Percentiles rank a stretch among this genome's conserved stretches.
Conservation (phyloP, 345 rosid species). For the Citrus mangshanensis region DNA sequence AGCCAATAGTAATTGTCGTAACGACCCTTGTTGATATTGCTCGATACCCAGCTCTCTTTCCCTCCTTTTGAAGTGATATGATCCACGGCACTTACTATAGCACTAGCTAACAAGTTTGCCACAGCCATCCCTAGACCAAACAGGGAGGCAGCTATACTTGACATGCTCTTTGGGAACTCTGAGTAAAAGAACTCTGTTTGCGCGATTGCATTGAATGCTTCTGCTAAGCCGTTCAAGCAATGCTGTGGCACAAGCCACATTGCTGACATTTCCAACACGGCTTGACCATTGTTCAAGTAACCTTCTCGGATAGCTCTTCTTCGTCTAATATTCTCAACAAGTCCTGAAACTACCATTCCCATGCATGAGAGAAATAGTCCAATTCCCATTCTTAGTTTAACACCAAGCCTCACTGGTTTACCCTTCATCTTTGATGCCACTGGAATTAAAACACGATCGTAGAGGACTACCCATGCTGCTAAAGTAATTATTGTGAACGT, state of each 20-base stretch:
- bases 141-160: constrained; percentile 62
- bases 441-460: constrained; percentile 69
- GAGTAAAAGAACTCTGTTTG: constrained; percentile 76
- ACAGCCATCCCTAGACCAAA: constrained; percentile 63
- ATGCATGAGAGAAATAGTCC: constrained; percentile 54
- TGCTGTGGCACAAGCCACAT: constrained; percentile 77
- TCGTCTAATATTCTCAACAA: constrained; percentile 55
- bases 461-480: constrained; percentile 56
- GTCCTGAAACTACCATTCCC: constrained; percentile 63
- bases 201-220: constrained; percentile 66
- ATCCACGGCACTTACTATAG: constrained; percentile 39
- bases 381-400: constrained; percentile 69
- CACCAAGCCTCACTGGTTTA: constrained; percentile 45
- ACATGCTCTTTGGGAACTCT: constrained; percentile 79
- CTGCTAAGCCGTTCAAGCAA: constrained; percentile 62
- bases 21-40: constrained; percentile 64
- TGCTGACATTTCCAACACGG: constrained; percentile 56
- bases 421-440: constrained; percentile 60
- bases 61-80: constrained; percentile 38
- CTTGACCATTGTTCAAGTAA: constrained; percentile 31
- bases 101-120: constrained; percentile 61
- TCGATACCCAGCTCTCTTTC: constrained; percentile 65
- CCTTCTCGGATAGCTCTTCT: constrained; percentile 59
- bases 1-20: constrained; percentile 78
- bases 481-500: constrained; percentile 51